Conservation (phyloP, 176 grass and related monocot genomes). For the Oryza glumipatula region DNA sequence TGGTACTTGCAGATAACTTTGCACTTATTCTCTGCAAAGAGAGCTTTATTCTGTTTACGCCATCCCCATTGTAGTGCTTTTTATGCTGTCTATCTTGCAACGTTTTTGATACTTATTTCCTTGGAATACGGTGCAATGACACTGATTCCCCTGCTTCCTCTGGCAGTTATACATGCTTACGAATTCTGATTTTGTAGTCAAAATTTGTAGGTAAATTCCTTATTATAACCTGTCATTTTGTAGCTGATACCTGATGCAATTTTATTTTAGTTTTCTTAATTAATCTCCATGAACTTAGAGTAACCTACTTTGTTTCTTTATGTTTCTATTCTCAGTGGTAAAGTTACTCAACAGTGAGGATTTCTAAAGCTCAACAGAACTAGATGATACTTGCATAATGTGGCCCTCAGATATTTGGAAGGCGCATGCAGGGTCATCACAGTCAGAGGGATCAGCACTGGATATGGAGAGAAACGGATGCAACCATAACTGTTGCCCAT, state of each 20-base stretch:
- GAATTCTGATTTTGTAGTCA: not conserved
- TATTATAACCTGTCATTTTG: conserved; percentile 13
- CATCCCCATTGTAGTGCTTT: conserved; percentile 10
- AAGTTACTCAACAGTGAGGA: conserved; percentile 22
- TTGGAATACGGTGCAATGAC: not conserved
- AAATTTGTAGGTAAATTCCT: conserved; percentile 26
- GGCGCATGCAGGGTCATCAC: conserved; percentile 52
- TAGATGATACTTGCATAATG: conserved; percentile 66
- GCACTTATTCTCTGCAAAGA: conserved; percentile 43
- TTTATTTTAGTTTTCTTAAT: not conserved
- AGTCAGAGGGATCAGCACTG: conserved; percentile 47
- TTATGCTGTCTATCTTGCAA: conserved; percentile 30
- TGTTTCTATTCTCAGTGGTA: conserved; percentile 19
- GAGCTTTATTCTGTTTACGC: conserved; percentile 40
- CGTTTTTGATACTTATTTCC: not conserved
- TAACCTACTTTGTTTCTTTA: conserved; percentile 7
- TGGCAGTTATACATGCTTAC: not conserved
- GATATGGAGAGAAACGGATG: conserved; percentile 72
- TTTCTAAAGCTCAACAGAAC: conserved; percentile 9
- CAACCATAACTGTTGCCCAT: conserved; percentile 52
- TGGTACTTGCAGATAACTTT: conserved; percentile 36
- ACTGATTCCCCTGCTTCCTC: conserved; percentile 24
- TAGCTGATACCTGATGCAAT: not conserved
- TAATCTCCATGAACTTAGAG: not conserved
- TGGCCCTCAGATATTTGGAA: conserved; percentile 51